Conservation (phyloP, 352 stramenopile species). For the Phytophthora multivora region DNA sequence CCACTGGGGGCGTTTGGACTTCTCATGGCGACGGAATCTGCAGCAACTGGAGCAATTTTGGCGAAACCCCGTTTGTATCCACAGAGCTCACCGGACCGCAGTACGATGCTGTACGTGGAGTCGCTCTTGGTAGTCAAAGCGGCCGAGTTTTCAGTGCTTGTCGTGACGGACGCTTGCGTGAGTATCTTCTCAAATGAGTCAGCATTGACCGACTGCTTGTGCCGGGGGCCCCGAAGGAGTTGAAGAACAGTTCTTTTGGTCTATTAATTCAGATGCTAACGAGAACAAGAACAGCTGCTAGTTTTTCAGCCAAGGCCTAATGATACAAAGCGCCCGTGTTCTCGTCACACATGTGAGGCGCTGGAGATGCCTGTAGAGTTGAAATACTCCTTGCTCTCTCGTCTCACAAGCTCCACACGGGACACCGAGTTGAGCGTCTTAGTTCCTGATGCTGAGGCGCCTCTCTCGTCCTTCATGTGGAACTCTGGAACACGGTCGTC, state of each 20-base stretch:
- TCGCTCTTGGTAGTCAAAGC: conserved; percentile 40
- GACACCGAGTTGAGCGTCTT: conserved; percentile 32
- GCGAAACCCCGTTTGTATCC: conserved; percentile 20
- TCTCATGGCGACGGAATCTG: conserved; percentile 62
- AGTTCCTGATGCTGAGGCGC: conserved; percentile 21
- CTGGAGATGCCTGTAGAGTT: conserved; percentile 21
- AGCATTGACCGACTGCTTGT: neutral
- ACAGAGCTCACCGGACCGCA: conserved; percentile 65
- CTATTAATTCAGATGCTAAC: conserved; percentile 37
- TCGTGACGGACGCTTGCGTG: conserved; percentile 67
- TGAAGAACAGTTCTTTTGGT: conserved; percentile 20
- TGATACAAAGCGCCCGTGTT: conserved; percentile 37
- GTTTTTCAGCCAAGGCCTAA: conserved; percentile 29
- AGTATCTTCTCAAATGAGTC: conserved; percentile 47
- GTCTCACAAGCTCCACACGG: conserved; percentile 47
- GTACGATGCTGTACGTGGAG: conserved; percentile 70
- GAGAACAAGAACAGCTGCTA: conserved; percentile 29
- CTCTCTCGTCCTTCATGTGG: conserved; percentile 40
- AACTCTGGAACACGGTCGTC: conserved; percentile 29
- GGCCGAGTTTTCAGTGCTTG: conserved; percentile 60
- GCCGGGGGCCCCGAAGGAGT: neutral
- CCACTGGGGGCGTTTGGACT: conserved; percentile 46
- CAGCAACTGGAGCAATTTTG: conserved; percentile 54
- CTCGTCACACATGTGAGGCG: conserved; percentile 40
- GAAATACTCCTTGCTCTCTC: conserved; percentile 70